Percentiles rank a stretch among this genome's conserved stretches.
These are phyloP conservation scores for Diaporthe humulicola DNA, from an alignment of 2,329 filamentous ascomycete species.

Conservation along the genomic window DNA sequence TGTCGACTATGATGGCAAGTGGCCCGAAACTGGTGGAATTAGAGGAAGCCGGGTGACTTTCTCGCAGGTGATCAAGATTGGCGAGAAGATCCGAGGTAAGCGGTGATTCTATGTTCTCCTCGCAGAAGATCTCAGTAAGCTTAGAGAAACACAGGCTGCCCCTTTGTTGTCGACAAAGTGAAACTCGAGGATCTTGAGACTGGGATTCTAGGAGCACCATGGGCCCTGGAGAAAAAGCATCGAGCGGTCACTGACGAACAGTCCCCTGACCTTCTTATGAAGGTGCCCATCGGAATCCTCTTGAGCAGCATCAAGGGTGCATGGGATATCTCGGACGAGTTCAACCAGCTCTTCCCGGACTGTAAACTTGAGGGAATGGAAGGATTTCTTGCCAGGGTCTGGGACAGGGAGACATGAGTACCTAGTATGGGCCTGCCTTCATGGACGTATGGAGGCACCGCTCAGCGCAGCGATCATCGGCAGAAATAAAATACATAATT, in stretches of 20 bases:
- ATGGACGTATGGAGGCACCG: no score
- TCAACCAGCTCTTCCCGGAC: constrained; percentile 59
- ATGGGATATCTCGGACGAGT: constrained; percentile 58
- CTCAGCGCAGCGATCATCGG: background rate
- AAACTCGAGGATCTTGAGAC: constrained; percentile 60
- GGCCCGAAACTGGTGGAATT: constrained; percentile 59
- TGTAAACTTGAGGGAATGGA: constrained; percentile 56
- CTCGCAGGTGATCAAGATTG: constrained; percentile 54
- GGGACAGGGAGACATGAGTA: constrained; percentile 50
- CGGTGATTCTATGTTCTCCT: background rate
- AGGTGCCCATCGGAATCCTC: constrained; percentile 57
- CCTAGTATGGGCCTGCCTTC: background rate
- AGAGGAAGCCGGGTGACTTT: constrained; percentile 52
- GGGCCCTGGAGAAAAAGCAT: constrained; percentile 53
- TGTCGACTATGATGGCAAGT: constrained; percentile 58
- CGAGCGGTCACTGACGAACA: constrained; percentile 51
- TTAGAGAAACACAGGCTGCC: constrained; percentile 45
- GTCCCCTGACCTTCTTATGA: constrained; percentile 50
- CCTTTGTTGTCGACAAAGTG: constrained; percentile 60
- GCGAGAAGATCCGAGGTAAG: constrained; percentile 43
- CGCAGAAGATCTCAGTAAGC: background rate
- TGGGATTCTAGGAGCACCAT: constrained; percentile 55
- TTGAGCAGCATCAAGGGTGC: constrained; percentile 55
- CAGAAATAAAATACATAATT: background rate
- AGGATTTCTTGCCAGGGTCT: constrained; percentile 54